Conservation (phyloP, 2,329 filamentous ascomycete species). For the Orbilia oligospora region DNA sequence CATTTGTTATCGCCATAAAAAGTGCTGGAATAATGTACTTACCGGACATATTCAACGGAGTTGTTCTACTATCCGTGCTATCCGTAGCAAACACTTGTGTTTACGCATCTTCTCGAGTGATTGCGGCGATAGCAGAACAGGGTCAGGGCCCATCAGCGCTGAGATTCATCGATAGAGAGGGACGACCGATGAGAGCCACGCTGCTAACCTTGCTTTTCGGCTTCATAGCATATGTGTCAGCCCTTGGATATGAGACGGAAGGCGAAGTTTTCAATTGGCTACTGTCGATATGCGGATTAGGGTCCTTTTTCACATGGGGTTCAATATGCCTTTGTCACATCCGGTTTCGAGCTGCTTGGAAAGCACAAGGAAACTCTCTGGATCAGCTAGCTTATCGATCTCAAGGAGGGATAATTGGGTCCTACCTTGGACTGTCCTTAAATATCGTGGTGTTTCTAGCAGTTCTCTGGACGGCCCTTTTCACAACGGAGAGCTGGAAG, state of each 20-base stretch:
- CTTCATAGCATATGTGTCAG: slow-evolving; percentile 53
- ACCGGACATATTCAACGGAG: slow-evolving; percentile 77
- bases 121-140: slow-evolving; percentile 70
- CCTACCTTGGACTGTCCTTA: slow-evolving; percentile 51
- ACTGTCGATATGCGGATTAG: slow-evolving; percentile 79
- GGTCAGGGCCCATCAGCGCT: slow-evolving; percentile 73
- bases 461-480: slow-evolving; percentile 53
- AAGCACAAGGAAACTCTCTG: slow-evolving; percentile 72
- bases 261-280: slow-evolving; percentile 75
- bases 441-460: slow-evolving; percentile 54
- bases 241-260: slow-evolving; percentile 53
- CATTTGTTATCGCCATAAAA: slow-evolving; percentile 77
- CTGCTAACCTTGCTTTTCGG: slow-evolving; percentile 47
- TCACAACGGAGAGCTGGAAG: slow-evolving; percentile 58
- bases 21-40: slow-evolving; percentile 75
- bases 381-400: slow-evolving; percentile 67
- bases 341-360: slow-evolving; percentile 76
- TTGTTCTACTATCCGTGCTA: slow-evolving; percentile 75
- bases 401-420: slow-evolving; percentile 49
- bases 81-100: slow-evolving; percentile 72
- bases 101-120: slow-evolving; percentile 71
- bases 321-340: slow-evolving; percentile 77
- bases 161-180: slow-evolving; percentile 74
- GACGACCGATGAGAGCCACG: slow-evolving; percentile 69
- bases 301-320: slow-evolving; percentile 82